These are phyloP conservation scores for Venturia asperata DNA, from an alignment of 2,329 filamentous ascomycete species.

Conservation along the genomic window DNA sequence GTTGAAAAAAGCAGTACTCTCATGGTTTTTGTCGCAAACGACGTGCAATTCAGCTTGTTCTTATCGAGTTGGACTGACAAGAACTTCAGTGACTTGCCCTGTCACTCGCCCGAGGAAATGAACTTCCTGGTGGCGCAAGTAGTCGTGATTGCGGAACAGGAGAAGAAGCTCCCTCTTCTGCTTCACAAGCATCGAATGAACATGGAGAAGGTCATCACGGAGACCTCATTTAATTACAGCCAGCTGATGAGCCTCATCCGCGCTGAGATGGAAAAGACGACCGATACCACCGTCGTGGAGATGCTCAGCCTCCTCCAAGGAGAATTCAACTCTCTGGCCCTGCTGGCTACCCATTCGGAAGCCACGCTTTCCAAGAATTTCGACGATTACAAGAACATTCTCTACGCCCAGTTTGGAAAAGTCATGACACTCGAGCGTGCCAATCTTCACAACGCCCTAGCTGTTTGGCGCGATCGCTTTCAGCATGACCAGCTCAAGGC, in stretches of 20 bases:
- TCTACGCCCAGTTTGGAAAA: slow-evolving; percentile 5
- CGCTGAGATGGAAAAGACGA: neutral
- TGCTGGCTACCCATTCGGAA: neutral
- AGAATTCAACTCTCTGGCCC: neutral
- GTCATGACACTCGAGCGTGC: slow-evolving; percentile 2
- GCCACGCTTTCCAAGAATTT: neutral
- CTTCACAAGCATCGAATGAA: slow-evolving; percentile 5
- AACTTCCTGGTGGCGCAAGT: neutral
- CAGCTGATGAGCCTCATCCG: neutral
- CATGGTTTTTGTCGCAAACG: neutral
- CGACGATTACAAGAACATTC: neutral
- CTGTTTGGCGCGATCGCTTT: neutral
- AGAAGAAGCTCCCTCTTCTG: neutral
- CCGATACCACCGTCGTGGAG: neutral
- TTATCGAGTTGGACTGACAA: neutral
- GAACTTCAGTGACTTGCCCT: neutral
- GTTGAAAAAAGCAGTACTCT: neutral
- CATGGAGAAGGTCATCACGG: neutral
- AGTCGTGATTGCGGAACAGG: neutral
- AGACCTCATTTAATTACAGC: neutral
- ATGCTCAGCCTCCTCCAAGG: neutral
- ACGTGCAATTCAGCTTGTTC: neutral
- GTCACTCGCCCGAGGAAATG: slow-evolving; percentile 3
- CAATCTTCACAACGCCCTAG: neutral
- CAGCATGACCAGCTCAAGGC: neutral